Percentiles rank a stretch among this genome's conserved stretches.
Evolutionary conservation across 2,329 filamentous ascomycete species (phyloP).

Genomic region (Chaetomiaceae sp.): DNA sequence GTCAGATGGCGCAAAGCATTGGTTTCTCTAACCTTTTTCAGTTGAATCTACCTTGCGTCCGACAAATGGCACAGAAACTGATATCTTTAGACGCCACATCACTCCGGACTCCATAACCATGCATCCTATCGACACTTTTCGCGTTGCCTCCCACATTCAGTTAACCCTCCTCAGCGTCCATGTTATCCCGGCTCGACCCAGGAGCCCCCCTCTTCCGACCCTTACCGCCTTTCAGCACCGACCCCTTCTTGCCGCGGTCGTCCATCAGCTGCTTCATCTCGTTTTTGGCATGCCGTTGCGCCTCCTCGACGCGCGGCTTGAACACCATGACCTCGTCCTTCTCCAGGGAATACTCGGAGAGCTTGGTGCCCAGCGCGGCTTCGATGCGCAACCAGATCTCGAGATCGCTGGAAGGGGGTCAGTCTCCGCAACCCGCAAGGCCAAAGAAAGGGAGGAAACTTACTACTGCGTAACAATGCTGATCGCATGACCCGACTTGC

Average conservation of each 20-base stretch:
- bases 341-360: slow-evolving; percentile 53
- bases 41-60: too few relatives aligned
- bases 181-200: slow-evolving; percentile 49
- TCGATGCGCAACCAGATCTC: slow-evolving; percentile 75
- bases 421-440: neutral
- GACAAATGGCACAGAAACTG: neutral
- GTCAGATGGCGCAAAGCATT: too few relatives aligned
- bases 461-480: slow-evolving; percentile 77
- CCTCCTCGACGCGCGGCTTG: slow-evolving; percentile 72
- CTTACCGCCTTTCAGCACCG: slow-evolving; percentile 37
- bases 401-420: slow-evolving; percentile 20
- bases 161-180: slow-evolving; percentile 72
- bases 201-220: slow-evolving; percentile 37
- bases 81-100: neutral
- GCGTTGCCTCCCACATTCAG: neutral
- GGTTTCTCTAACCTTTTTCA: too few relatives aligned
- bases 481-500: slow-evolving; percentile 77
- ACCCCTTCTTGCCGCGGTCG: slow-evolving; percentile 55
- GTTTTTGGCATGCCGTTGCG: slow-evolving; percentile 70
- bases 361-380: slow-evolving; percentile 64
- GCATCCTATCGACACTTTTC: neutral
- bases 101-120: slow-evolving; percentile 1
- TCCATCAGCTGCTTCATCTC: slow-evolving; percentile 81
- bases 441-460: neutral
- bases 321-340: slow-evolving; percentile 86